phyloP scores from a whole-genome alignment of 305 asterid species.

The Ajuga reptans region DNA sequence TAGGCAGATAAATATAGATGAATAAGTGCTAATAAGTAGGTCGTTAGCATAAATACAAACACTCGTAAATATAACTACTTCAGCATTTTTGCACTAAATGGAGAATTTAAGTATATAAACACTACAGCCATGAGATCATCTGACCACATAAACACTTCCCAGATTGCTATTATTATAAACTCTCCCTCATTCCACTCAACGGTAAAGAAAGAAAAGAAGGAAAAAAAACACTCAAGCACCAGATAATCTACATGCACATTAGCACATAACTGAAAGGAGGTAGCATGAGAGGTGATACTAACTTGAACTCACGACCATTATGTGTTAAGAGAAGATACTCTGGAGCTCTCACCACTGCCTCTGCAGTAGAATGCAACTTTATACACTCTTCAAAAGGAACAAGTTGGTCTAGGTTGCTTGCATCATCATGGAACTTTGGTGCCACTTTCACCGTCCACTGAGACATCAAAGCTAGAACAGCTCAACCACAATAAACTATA shows the following conservation, averaged over 20 bases:
- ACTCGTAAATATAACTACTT: neutral
- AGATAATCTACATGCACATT: neutral
- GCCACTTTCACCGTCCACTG: conserved; percentile 93
- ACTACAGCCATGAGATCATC: conserved; percentile 3
- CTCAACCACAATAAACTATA: conserved; percentile 12
- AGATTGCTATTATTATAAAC: neutral
- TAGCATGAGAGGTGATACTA: conserved; percentile 32
- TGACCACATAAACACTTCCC: neutral
- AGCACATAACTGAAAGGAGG: conserved; percentile 19
- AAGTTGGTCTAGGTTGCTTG: conserved; percentile 82
- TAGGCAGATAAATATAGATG: too few species aligned
- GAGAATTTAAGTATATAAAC: neutral
- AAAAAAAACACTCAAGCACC: neutral
- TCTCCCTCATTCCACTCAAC: conserved; percentile 7
- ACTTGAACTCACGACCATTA: conserved; percentile 95
- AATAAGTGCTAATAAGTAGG: too few species aligned
- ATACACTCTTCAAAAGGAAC: conserved; percentile 90
- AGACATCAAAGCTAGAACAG: conserved; percentile 28
- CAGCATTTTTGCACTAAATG: neutral
- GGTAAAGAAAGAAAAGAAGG: neutral
- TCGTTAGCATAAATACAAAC: too few species aligned
- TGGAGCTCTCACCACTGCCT: conserved; percentile 71
- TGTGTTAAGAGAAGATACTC: conserved; percentile 86
- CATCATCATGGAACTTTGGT: conserved; percentile 91
- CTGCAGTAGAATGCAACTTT: conserved; percentile 66